Evolutionary conservation across 192 early-diverging fungal species (phyloP).

Genomic region (Geosiphon pyriformis): DNA sequence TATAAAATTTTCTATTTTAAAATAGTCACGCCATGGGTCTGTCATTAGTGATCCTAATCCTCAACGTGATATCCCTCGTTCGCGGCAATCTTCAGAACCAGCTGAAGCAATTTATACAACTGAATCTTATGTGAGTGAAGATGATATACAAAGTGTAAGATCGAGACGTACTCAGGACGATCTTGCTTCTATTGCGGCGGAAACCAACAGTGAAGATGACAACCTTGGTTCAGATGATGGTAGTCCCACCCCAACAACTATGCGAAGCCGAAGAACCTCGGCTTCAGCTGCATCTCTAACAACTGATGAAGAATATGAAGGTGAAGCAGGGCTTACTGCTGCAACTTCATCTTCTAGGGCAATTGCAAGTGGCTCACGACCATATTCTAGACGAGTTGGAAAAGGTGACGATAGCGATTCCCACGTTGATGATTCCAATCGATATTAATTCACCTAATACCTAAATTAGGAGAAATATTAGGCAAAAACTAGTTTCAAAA

Average conservation of each 20-base stretch:
- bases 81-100: neutral
- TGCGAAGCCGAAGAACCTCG: slow-evolving; percentile 10
- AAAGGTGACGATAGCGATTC: neutral
- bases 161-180: neutral
- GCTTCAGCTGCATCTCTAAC: neutral
- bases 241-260: slow-evolving; percentile 14
- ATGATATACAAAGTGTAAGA: slow-evolving; percentile 2
- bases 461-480: neutral
- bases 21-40: slow-evolving; percentile 6
- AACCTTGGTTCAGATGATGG: slow-evolving; percentile 4
- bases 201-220: neutral
- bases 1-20: neutral
- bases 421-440: neutral
- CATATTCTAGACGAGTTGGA: neutral
- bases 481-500: no score
- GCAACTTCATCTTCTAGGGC: neutral
- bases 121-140: slow-evolving; percentile 13
- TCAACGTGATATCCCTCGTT: neutral
- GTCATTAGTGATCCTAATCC: neutral
- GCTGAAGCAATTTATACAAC: slow-evolving; percentile 13
- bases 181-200: no score
- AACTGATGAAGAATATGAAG: neutral
- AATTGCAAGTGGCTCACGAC: neutral
- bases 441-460: neutral
- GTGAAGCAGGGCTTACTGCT: neutral